phyloP scores from a whole-genome alignment of 2,329 filamentous ascomycete species.

The Trichoderma semiorbis region DNA sequence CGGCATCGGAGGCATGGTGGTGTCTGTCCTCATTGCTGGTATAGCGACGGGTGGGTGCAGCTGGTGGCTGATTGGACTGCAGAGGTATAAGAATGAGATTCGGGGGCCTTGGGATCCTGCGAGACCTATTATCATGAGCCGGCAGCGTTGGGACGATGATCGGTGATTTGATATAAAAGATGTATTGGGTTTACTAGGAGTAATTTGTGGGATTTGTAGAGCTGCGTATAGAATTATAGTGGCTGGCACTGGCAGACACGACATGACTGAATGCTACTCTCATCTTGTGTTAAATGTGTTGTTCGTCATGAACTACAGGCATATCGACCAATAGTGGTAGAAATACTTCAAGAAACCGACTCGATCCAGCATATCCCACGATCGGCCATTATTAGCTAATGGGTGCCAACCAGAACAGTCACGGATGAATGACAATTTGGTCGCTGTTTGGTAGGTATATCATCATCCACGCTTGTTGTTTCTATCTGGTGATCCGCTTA shows the following conservation, averaged over 20 bases:
- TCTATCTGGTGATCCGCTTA: too few relatives aligned
- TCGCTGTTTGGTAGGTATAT: too few relatives aligned
- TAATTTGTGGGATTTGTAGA: background rate
- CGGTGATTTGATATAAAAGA: constrained; percentile 20
- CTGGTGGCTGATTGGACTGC: constrained; percentile 95
- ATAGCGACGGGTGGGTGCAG: constrained; percentile 88
- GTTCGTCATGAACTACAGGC: too few relatives aligned
- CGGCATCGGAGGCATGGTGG: constrained; percentile 66
- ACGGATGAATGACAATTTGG: too few relatives aligned
- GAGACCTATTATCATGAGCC: constrained; percentile 75
- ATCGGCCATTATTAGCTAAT: too few relatives aligned
- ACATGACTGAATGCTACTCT: background rate
- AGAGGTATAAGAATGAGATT: constrained; percentile 99
- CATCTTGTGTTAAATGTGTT: background rate
- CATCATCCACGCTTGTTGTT: too few relatives aligned
- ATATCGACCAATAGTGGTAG: too few relatives aligned
- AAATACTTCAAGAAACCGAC: too few relatives aligned
- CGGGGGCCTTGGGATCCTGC: constrained; percentile 97
- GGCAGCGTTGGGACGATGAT: constrained; percentile 50
- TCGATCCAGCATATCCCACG: too few relatives aligned
- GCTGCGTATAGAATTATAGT: background rate
- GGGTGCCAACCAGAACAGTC: too few relatives aligned
- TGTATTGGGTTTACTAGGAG: background rate
- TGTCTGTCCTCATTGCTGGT: constrained; percentile 71
- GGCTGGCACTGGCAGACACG: background rate